Conservation (phyloP, 2,329 filamentous ascomycete species). For the Colletotrichum coccodes region DNA sequence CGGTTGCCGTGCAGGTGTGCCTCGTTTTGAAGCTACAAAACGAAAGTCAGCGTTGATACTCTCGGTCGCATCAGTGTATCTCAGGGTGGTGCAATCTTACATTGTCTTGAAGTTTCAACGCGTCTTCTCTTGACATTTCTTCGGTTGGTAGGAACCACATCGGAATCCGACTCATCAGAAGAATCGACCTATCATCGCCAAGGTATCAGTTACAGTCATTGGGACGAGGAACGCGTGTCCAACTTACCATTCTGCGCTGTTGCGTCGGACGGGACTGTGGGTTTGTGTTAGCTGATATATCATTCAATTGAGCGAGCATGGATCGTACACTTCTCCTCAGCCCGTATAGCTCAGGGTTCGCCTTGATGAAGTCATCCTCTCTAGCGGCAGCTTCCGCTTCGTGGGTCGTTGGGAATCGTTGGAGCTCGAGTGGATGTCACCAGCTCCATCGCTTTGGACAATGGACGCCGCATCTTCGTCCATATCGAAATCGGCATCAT, state of each 20-base stretch:
- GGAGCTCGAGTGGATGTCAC: conserved; percentile 73
- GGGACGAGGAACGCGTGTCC: not conserved
- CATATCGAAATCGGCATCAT: conserved; percentile 82
- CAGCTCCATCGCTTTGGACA: conserved; percentile 55
- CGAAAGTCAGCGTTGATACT: conserved; percentile 7
- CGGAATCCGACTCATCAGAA: conserved; percentile 75
- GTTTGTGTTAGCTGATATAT: conserved; percentile 17
- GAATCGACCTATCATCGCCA: conserved; percentile 53
- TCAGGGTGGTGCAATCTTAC: conserved; percentile 55
- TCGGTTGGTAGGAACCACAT: conserved; percentile 65
- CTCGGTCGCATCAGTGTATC: not conserved
- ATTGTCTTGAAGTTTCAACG: conserved; percentile 70
- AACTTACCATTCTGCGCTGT: conserved; percentile 66
- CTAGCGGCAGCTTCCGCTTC: conserved; percentile 77
- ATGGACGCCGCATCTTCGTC: conserved; percentile 59
- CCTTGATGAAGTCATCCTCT: conserved; percentile 86
- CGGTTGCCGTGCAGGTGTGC: conserved; percentile 64
- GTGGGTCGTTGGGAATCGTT: conserved; percentile 73
- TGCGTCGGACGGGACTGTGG: conserved; percentile 65
- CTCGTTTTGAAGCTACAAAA: conserved; percentile 66
- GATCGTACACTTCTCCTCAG: conserved; percentile 86
- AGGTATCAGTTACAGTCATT: conserved; percentile 35
- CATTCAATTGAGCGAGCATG: conserved; percentile 24
- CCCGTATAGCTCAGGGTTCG: conserved; percentile 95
- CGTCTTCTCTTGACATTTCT: conserved; percentile 77